These are phyloP conservation scores for Candida ortonii DNA, from an alignment of 805 yeast genomes.

Conservation along the genomic window DNA sequence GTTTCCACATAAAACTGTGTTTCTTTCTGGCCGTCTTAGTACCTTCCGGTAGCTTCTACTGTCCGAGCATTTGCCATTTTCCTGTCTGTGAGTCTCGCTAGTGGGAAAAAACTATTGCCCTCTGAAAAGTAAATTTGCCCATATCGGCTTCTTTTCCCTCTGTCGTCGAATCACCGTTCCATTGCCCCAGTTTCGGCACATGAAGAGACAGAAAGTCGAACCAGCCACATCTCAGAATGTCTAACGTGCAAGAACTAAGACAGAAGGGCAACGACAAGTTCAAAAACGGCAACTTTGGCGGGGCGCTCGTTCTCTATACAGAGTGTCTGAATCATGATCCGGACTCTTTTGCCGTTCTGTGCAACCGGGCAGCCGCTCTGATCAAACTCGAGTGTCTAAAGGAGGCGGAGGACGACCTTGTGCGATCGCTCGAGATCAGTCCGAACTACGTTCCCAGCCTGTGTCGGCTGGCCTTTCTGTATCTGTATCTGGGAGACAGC, in stretches of 20 bases:
- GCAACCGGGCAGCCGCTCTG: slow-evolving; percentile 41
- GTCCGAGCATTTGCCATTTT: too few relatives aligned
- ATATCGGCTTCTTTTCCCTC: too few relatives aligned
- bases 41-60: too few relatives aligned
- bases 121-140: too few relatives aligned
- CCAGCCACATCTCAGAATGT: slow-evolving; percentile 1
- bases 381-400: slow-evolving; percentile 34
- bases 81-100: too few relatives aligned
- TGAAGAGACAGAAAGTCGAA: too few relatives aligned
- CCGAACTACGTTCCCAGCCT: slow-evolving; percentile 39
- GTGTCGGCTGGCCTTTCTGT: slow-evolving; percentile 37
- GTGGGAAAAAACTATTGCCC: too few relatives aligned
- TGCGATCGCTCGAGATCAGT: slow-evolving; percentile 30
- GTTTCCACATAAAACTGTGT: too few relatives aligned
- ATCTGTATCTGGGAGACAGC: slow-evolving; percentile 36
- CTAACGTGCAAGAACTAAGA: slow-evolving; percentile 21
- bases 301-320: slow-evolving; percentile 37
- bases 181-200: too few relatives aligned
- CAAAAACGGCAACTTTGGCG: slow-evolving; percentile 26
- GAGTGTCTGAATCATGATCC: slow-evolving; percentile 36
- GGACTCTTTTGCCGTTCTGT: slow-evolving; percentile 31
- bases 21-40: too few relatives aligned
- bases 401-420: slow-evolving; percentile 37
- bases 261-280: slow-evolving; percentile 29
- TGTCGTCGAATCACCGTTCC: too few relatives aligned